Conservation (phyloP, 495 filamentous ascomycete genomes). For the Penicillium antarcticum region DNA sequence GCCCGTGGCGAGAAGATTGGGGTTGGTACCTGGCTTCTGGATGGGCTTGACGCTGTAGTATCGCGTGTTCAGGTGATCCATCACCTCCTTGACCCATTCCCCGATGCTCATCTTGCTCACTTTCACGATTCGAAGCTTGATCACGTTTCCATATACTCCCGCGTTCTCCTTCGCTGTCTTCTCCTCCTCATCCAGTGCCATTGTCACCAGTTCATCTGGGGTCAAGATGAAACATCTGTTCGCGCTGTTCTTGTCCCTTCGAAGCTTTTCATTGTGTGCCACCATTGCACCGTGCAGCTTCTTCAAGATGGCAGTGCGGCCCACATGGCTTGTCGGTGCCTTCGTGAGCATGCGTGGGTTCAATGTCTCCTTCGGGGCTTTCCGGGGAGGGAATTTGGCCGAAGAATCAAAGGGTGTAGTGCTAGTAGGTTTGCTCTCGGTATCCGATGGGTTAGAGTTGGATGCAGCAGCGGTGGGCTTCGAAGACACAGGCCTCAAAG, state of each 20-base stretch:
- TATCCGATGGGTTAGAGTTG: background rate
- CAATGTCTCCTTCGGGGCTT: slow-evolving; percentile 49
- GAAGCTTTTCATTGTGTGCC: slow-evolving; percentile 61
- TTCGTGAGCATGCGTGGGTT: slow-evolving; percentile 78
- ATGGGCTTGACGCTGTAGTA: slow-evolving; percentile 40
- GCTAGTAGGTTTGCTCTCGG: background rate
- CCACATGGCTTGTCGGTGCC: slow-evolving; percentile 66
- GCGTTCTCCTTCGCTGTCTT: slow-evolving; percentile 62
- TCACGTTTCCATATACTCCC: slow-evolving; percentile 71
- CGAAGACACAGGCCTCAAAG: slow-evolving; percentile 24
- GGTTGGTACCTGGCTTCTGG: slow-evolving; percentile 14
- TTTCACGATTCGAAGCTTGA: slow-evolving; percentile 72
- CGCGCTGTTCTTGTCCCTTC: slow-evolving; percentile 47
- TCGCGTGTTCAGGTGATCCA: slow-evolving; percentile 36
- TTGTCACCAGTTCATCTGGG: slow-evolving; percentile 66
- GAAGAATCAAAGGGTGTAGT: background rate
- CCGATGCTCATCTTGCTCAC: slow-evolving; percentile 67
- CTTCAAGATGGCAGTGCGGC: slow-evolving; percentile 63
- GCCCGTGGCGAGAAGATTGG: slow-evolving; percentile 57
- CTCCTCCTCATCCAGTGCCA: slow-evolving; percentile 84
- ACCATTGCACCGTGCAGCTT: slow-evolving; percentile 71
- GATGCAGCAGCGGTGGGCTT: slow-evolving; percentile 1
- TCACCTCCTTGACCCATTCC: slow-evolving; percentile 59
- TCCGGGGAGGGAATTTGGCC: slow-evolving; percentile 29
- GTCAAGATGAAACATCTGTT: slow-evolving; percentile 60